These are phyloP conservation scores for Brasenia schreberi DNA, from an alignment of 164 flowering plant genomes.

Conservation along the genomic window DNA sequence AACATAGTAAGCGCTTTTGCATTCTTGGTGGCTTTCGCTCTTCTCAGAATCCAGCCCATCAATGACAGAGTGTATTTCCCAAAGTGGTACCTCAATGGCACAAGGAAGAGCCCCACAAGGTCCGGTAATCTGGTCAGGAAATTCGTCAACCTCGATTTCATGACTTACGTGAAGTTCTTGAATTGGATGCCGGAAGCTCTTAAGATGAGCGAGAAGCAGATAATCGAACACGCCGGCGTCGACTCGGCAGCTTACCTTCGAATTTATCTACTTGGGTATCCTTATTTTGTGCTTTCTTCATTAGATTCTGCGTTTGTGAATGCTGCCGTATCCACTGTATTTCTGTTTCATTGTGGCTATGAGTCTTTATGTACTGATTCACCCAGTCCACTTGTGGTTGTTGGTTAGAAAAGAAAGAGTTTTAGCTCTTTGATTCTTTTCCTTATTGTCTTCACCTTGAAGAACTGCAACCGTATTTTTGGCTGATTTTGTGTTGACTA, in stretches of 20 bases:
- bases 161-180: constrained; percentile 66
- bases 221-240: constrained; percentile 82
- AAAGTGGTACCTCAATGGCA: constrained; percentile 76
- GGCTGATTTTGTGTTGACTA: no score
- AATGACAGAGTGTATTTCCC: constrained; percentile 96
- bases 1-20: constrained; percentile 67
- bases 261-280: constrained; percentile 80
- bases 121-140: constrained; percentile 43
- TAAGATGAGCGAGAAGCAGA: constrained; percentile 57
- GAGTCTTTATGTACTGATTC: background rate
- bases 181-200: constrained; percentile 97
- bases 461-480: no score
- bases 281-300: background rate
- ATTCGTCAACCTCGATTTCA: constrained; percentile 61
- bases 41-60: constrained; percentile 76
- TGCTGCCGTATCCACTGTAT: no score
- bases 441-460: background rate
- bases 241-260: constrained; percentile 89
- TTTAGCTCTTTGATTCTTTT: background rate
- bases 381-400: background rate
- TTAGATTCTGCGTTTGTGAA: no score
- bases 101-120: constrained; percentile 41
- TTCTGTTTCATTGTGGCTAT: no score
- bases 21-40: constrained; percentile 76
- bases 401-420: background rate